phyloP scores from a whole-genome alignment of 2,329 filamentous ascomycete species.

The Botrytis pseudocinerea region DNA sequence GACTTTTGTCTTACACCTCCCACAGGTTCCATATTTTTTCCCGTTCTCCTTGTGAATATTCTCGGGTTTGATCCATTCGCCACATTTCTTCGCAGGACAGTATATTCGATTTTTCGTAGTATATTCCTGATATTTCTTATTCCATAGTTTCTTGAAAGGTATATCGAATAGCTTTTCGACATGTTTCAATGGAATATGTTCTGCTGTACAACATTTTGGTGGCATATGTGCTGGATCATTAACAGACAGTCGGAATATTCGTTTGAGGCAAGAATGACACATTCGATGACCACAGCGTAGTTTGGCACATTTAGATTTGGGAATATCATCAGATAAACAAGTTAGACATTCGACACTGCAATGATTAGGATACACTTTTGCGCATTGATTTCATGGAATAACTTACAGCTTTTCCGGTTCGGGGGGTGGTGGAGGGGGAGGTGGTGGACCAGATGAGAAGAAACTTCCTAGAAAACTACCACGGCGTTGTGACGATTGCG shows the following conservation, averaged over 20 bases:
- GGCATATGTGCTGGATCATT: constrained; percentile 81
- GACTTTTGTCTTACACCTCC: constrained; percentile 70
- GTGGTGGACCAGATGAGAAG: constrained; percentile 30
- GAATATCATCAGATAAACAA: constrained; percentile 68
- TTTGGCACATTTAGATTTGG: constrained; percentile 63
- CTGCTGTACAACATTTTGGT: constrained; percentile 73
- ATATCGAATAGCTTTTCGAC: constrained; percentile 74
- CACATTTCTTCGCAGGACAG: constrained; percentile 71
- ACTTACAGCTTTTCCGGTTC: constrained; percentile 39
- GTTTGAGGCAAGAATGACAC: constrained; percentile 75
- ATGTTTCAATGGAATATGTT: constrained; percentile 72
- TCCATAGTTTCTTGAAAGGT: constrained; percentile 77
- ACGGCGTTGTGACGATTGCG: constrained; percentile 20
- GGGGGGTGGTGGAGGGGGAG: constrained; percentile 1
- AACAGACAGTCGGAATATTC: constrained; percentile 72
- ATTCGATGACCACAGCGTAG: constrained; percentile 79
- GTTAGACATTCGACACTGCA: constrained; percentile 68
- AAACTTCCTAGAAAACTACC: constrained; percentile 33
- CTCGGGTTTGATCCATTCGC: constrained; percentile 75
- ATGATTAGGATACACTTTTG: constrained; percentile 26
- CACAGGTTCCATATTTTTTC: constrained; percentile 68
- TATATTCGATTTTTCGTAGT: constrained; percentile 74
- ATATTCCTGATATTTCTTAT: constrained; percentile 75
- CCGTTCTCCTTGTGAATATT: constrained; percentile 62
- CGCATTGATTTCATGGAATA: neutral